These are phyloP conservation scores for Rosa hybrid DNA, from an alignment of 331 rosid genomes.

Conservation along the genomic window DNA sequence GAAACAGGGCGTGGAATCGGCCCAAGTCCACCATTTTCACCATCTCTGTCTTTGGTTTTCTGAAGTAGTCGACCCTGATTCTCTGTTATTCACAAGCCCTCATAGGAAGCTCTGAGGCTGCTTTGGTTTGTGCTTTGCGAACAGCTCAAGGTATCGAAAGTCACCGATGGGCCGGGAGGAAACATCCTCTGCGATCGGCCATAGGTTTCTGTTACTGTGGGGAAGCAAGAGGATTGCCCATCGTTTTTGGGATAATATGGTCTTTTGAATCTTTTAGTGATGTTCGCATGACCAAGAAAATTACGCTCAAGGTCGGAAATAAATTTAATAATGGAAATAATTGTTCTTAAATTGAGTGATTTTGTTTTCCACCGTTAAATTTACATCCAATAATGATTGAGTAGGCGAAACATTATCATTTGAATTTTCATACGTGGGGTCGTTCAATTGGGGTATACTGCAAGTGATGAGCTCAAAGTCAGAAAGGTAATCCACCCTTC, in stretches of 20 bases:
- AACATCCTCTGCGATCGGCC: neutral
- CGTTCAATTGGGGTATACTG: neutral
- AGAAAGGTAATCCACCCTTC: neutral
- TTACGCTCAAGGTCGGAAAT: too few relatives aligned
- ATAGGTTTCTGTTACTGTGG: neutral
- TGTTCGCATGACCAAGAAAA: too few relatives aligned
- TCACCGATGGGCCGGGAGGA: neutral
- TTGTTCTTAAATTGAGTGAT: too few relatives aligned
- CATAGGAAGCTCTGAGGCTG: neutral
- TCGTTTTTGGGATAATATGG: neutral
- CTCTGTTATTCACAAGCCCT: neutral
- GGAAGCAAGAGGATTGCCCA: neutral
- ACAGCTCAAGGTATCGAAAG: neutral
- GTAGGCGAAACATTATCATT: too few relatives aligned
- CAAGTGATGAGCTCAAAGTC: neutral
- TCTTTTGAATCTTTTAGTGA: neutral
- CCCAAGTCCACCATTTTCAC: conserved; percentile 8
- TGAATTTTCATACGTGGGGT: neutral
- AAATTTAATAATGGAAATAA: too few relatives aligned
- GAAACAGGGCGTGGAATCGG: conserved; percentile 2
- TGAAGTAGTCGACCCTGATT: neutral
- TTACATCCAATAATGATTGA: too few relatives aligned
- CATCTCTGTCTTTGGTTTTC: neutral
- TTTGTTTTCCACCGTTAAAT: too few relatives aligned
- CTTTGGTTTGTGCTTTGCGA: conserved; percentile 9